Evolutionary conservation across 441 rosid species (phyloP), one percentile per base, ranked within the genome.

Genomic region (Raphanus hybrid): DNA sequence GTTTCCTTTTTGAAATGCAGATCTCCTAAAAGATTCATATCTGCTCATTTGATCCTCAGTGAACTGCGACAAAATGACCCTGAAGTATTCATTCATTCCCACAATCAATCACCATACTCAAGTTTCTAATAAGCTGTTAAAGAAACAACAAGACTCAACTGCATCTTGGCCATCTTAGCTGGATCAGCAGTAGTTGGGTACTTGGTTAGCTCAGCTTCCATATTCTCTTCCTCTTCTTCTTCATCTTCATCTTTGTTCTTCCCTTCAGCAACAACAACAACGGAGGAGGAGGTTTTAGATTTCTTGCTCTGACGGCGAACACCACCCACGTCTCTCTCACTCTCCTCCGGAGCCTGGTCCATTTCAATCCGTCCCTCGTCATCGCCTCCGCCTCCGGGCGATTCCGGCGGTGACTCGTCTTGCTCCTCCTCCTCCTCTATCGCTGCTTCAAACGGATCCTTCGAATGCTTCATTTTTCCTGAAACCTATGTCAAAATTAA

Each of bases 361-460:
- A 20, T 67, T 39, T 82, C 81, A 0, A 27, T 3, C 64, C 16
- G 64, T 59, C 64, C 69, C 5, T 81, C 75, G 0, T 74, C 32
- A 20, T 37, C 43, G 8, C 62, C 72, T 1, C 73, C 76, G 4
- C 67, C 76, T 7, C 48, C 52, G 0, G 94, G 91, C 52, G 95
- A 91, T 23, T 87, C 87, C 2, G 90, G 86, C 0, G 91, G 90
- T 0, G 94, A 86, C 34, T 91, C 95, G 8, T 90, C 92, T 71
- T 87, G 92, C 75, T 90, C 89, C 85, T 91, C 97, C 75, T 90
- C 89, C 85, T 91, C 97, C 69, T 88, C 94, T 37, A 85, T 80
- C 7, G 97, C 97, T 6, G 90, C 97, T 79, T 96, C 96, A 67
- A 95, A 93, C 0, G 97, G 97, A 80, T 90, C 99, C 85, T 91